phyloP scores from a whole-genome alignment of 1,139 yeast genomes.

The Ogataea hybrid region DNA sequence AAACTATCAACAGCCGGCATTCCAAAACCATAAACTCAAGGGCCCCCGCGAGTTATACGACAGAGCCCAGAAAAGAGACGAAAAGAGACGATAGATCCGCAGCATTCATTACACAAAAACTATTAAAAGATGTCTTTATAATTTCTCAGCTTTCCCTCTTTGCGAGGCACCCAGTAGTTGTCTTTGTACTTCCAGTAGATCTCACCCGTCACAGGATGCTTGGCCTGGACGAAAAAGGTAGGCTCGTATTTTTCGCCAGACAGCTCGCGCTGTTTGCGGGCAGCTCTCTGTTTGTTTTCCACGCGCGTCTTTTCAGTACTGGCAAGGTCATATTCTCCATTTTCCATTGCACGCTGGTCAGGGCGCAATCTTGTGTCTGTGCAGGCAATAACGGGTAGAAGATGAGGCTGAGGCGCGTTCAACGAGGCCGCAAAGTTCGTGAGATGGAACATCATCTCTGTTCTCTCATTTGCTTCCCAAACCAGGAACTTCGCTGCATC shows the following conservation, averaged over 20 bases:
- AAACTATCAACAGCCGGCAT: slow-evolving; percentile 15
- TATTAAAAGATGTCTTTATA: slow-evolving; percentile 52
- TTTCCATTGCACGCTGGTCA: slow-evolving; percentile 98
- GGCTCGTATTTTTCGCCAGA: slow-evolving; percentile 58
- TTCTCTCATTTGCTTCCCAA: slow-evolving; percentile 88
- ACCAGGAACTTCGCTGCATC: slow-evolving; percentile 63
- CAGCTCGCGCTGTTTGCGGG: slow-evolving; percentile 64
- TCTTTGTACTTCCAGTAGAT: slow-evolving; percentile 73
- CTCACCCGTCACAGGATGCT: slow-evolving; percentile 81
- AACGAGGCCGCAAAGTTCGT: slow-evolving; percentile 88
- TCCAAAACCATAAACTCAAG: slow-evolving; percentile 22
- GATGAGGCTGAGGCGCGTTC: slow-evolving; percentile 63
- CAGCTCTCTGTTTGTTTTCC: slow-evolving; percentile 90
- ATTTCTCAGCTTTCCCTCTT: slow-evolving; percentile 46
- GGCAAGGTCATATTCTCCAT: slow-evolving; percentile 88
- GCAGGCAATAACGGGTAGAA: slow-evolving; percentile 70
- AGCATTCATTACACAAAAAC: not conserved
- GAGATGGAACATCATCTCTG: slow-evolving; percentile 80
- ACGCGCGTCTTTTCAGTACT: slow-evolving; percentile 82
- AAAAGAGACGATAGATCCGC: slow-evolving; percentile 6
- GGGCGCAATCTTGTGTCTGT: slow-evolving; percentile 95
- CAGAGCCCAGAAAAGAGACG: slow-evolving; percentile 16
- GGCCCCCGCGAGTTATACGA: slow-evolving; percentile 27
- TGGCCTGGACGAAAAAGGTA: slow-evolving; percentile 65
- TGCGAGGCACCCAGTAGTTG: slow-evolving; percentile 73